Evolutionary conservation across 1,284 basidiomycete genomes (phyloP), one percentile per base, ranked within the genome.

Genomic region (Bondarzewia mesenterica): DNA sequence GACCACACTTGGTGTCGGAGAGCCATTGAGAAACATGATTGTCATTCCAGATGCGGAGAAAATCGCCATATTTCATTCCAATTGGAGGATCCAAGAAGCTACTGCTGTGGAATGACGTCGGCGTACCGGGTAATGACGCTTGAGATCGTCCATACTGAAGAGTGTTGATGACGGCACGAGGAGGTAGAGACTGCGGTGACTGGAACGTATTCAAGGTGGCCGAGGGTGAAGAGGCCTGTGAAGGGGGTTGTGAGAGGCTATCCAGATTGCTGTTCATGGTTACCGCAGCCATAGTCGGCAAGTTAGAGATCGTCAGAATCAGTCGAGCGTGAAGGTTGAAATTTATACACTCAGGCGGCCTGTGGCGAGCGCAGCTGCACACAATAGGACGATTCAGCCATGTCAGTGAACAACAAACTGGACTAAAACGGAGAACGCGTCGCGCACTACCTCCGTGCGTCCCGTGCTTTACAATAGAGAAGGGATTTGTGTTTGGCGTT

Each of bases 11-110:
- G 57, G 84, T 78, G 29, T 87, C 82, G 0, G 73, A 58, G 29
- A 90, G 70, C 87, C 87, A 90, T 46, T 71, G 72, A 5, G 80
- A 76, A 49, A 89, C 82, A 57, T 87, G 80, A 2, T 59, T 58
- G 58, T 90, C 87, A 2, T 73, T 66, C 87, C 87, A 90, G 7
- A 77, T 73, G 23, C 73, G 72, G 45, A 89, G 70, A 57, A 76
- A 84, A 26, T 85, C 82, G 0, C 69, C 52, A 60, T 81, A 87
- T 2, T 75, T 59, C 22, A 77, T 61, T 21, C 78, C 81, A 0
- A 67, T 57, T 1, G 85, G 84, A 0, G 78, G 71, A 5, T 89
- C 86, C 23, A 80, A 67, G 37, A 69, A 58, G 39, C 47, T 56
- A 49, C 52, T 58, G 47, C 54, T 58, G 38, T 60, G 48, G 47